A percentile compares a stretch with the other conserved stretches of the same genome.
These are phyloP conservation scores for Pseudognaphalium luteoalbum DNA, from an alignment of 129 eudicot species.

Conservation along the genomic window DNA sequence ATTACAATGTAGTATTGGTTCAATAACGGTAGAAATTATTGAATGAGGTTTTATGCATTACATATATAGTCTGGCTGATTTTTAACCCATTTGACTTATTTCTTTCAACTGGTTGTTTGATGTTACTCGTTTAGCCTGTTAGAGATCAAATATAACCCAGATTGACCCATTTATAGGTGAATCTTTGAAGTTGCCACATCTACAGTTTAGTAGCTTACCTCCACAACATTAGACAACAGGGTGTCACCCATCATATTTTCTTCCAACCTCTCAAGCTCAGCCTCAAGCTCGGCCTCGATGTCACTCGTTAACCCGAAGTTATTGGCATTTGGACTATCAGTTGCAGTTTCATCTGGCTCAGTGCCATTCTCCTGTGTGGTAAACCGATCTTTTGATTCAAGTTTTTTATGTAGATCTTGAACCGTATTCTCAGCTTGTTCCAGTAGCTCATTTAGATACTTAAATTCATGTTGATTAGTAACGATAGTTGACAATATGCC, in stretches of 20 bases:
- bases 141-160: conserved; percentile 2
- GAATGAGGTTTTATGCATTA: neutral
- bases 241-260: conserved; percentile 37
- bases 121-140: neutral
- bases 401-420: conserved; percentile 65
- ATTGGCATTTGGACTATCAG: conserved; percentile 29
- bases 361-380: conserved; percentile 44
- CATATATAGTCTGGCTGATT: neutral
- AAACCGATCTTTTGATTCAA: conserved; percentile 61
- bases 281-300: conserved; percentile 85
- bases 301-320: conserved; percentile 43
- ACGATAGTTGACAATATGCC: conserved; percentile 46
- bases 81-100: neutral
- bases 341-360: conserved; percentile 30
- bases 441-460: conserved; percentile 49
- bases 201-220: conserved; percentile 40
- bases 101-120: neutral
- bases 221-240: conserved; percentile 38
- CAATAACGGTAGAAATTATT: neutral
- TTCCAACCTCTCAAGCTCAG: conserved; percentile 83
- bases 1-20: neutral
- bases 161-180: neutral
- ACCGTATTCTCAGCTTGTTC: conserved; percentile 65
- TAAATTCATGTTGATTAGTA: conserved; percentile 46
- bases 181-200: neutral